phyloP scores from a whole-genome alignment of 2,329 filamentous ascomycete genomes.

The Talaromyces sp. region DNA sequence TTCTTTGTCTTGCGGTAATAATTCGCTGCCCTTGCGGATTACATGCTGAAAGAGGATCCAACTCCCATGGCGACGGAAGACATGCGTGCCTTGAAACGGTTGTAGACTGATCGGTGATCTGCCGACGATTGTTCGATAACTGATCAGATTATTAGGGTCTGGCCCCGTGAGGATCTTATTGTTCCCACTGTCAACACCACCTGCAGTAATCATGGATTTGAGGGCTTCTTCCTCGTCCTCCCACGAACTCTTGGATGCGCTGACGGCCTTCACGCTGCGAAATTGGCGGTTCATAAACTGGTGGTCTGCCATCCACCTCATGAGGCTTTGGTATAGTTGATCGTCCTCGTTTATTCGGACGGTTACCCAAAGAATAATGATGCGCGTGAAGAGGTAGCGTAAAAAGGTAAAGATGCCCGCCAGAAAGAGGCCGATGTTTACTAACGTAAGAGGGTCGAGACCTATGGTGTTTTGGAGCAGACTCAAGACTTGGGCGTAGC shows the following conservation, averaged over 20 bases:
- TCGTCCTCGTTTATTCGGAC: slow-evolving; percentile 57
- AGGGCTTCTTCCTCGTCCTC: slow-evolving; percentile 44
- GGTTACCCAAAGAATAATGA: slow-evolving; percentile 21
- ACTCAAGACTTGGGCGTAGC: slow-evolving; percentile 11
- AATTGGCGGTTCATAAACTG: slow-evolving; percentile 51
- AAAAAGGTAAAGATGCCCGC: slow-evolving; percentile 21
- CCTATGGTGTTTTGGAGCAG: slow-evolving; percentile 16
- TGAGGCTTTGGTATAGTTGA: slow-evolving; percentile 59
- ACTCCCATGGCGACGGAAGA: slow-evolving; percentile 22
- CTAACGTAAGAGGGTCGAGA: slow-evolving; percentile 20
- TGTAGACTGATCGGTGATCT: slow-evolving; percentile 28
- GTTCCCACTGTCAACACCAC: neutral
- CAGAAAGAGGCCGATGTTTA: slow-evolving; percentile 19
- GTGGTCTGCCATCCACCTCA: slow-evolving; percentile 59
- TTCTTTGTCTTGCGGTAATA: slow-evolving; percentile 15
- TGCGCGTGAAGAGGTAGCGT: slow-evolving; percentile 18
- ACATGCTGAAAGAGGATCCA: slow-evolving; percentile 23
- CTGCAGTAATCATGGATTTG: slow-evolving; percentile 11
- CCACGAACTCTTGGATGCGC: slow-evolving; percentile 56
- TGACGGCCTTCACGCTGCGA: slow-evolving; percentile 57
- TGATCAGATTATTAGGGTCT: slow-evolving; percentile 21
- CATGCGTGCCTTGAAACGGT: slow-evolving; percentile 22
- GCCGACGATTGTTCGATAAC: slow-evolving; percentile 21
- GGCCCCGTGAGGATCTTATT: slow-evolving; percentile 13
- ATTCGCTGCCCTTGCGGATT: slow-evolving; percentile 1